Base-by-base conservation (phyloP, 2,329 filamentous ascomycete species). In the Nigrospora osmanthi region DNA sequence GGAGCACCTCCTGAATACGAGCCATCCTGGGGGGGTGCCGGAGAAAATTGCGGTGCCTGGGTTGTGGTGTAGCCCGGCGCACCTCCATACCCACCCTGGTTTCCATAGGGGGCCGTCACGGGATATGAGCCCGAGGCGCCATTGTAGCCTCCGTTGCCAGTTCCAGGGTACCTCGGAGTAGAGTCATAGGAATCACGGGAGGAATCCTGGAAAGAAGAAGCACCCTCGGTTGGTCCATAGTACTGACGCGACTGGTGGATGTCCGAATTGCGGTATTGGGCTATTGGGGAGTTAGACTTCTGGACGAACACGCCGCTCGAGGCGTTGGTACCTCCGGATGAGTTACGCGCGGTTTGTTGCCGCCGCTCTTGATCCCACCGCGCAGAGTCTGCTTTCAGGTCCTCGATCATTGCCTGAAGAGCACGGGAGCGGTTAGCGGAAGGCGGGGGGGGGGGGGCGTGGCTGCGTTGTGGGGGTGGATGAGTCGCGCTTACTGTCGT, bases 321-420 rank as follows among this genome's bases (percentile, higher is more conserved):
- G 67, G 68, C 62, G 60, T 64, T 68, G 68, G 70, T 80, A 80
- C 76, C 76, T 80, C 76, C 74, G 63, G 68, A 63, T 58, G 69
- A 66, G 54, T 67, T 73, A 60, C 72, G 72, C 61, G 68, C 70
- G 53, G 68, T 75, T 62, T 73, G 75, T 56, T 71, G 72, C 58
- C 76, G 71, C 60, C 76, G 71, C 64, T 81, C 77, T 61, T 71
- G 72, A 55, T 80, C 76, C 77, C 77, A 81, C 49, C 76, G 72
- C 49, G 75, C 73, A 52, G 77, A 81, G 61, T 81, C 77, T 60
- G 72, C 75, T 56, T 81, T 81, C 47, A 81, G 64, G 54, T 80
- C 76, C 59, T 78, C 75, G 43, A 81, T 81, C 77, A 81, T 81
- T 47, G 77, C 76, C 77, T 81, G 52, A n/a, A 34, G 16, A 11